Base-by-base conservation (phyloP, 495 filamentous ascomycete genomes). In the Neurospora pannonica region DNA sequence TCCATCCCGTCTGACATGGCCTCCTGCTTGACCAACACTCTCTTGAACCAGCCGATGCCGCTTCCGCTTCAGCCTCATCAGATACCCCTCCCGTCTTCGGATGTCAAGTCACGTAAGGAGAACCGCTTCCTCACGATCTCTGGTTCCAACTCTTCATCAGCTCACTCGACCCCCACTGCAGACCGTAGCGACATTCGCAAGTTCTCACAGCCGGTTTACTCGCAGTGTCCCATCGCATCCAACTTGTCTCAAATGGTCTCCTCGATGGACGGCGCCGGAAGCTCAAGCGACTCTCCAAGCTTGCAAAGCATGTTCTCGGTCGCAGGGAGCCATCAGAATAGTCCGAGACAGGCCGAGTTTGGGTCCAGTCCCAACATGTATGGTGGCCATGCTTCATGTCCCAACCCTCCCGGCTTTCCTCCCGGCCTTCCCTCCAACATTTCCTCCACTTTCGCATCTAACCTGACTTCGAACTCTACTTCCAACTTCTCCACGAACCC, bases 21-120 rank as follows among this genome's bases (percentile, higher is more conserved):
- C 19, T 79, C 82, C 4, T 81, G 82, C 62, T 79, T 86, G 19
- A 81, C 83, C 0, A 79, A 85, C 42, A 84, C 85, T 21, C 78
- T 86, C 21, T 73, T 86, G 38, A 85, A 84, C 74, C 85, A 86
- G 71, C 83, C 85, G 8, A 75, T 82, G 19, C 81, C 83, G 2
- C 75, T 83, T 21, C 81, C 83, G 2, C 74, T 82, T 17, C 78
- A 78, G 11, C 71, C 75, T 19, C 77, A 80, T 38, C 75, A 69
- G 31, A 74, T 81, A 54, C 71, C 75, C 4, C 76, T 80, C 4
- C 79, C 82, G 0, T 75, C 80, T 28, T 75, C 80, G 37, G 82
- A 85, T 70, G 39, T 81, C 71, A 83, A 80, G 62, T 82, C 83
- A 4, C 80, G 82, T 60, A 85, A 85, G 70, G 83, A 86, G 67